phyloP scores from a whole-genome alignment of 1,139 yeast genomes.

The Wickerhamomyces sp. region DNA sequence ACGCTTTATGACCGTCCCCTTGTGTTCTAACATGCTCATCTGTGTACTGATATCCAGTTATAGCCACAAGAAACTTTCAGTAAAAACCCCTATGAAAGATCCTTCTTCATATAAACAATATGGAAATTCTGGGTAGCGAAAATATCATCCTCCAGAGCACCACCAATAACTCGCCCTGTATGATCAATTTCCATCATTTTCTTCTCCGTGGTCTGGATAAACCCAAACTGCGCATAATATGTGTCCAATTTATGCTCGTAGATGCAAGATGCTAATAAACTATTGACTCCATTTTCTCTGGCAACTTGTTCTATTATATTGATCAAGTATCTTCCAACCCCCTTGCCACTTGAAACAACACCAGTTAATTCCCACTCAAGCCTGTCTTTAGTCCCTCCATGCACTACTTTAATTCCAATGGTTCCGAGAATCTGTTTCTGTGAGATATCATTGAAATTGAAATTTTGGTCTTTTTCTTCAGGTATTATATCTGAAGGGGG shows the following conservation, averaged over 20 bases:
- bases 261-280: constrained; percentile 39
- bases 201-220: constrained; percentile 25
- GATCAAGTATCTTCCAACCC: constrained; percentile 36
- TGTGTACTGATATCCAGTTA: too few species aligned
- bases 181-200: constrained; percentile 23
- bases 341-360: constrained; percentile 45
- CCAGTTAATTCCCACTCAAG: constrained; percentile 40
- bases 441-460: constrained; percentile 23
- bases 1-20: too few species aligned
- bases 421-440: constrained; percentile 35
- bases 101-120: constrained; percentile 28
- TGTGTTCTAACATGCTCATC: too few species aligned
- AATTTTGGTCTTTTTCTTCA: constrained; percentile 19
- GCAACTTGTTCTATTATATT: constrained; percentile 17
- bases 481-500: not conserved
- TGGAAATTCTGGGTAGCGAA: constrained; percentile 32
- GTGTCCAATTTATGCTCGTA: constrained; percentile 44
- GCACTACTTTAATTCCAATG: constrained; percentile 35
- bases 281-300: constrained; percentile 6
- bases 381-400: constrained; percentile 8
- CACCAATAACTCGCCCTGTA: constrained; percentile 20
- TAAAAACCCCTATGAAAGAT: not conserved
- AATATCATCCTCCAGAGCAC: constrained; percentile 32
- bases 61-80: too few species aligned
- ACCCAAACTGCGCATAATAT: constrained; percentile 41